Conservation (phyloP, 2,329 filamentous ascomycete species). For the Diaporthe humulicola region DNA sequence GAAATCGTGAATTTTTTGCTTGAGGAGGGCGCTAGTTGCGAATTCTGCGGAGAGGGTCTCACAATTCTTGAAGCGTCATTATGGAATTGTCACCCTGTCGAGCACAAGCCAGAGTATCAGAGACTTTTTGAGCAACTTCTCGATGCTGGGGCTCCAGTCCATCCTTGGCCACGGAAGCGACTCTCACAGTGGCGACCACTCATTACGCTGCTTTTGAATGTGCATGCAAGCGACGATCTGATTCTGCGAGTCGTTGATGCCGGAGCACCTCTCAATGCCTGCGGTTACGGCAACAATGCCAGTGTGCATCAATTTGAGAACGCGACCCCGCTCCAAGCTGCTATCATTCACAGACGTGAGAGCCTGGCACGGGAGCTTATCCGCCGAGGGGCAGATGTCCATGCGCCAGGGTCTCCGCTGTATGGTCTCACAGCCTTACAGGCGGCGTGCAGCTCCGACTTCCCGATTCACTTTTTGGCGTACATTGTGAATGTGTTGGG, state of each 20-base stretch:
- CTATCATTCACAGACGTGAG: background rate
- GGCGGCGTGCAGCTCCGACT: background rate
- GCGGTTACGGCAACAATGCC: background rate
- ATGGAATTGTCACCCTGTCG: no score
- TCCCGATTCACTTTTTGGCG: background rate
- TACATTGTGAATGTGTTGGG: background rate
- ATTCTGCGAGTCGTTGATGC: background rate
- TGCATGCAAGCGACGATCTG: background rate
- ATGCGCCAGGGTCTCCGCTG: background rate
- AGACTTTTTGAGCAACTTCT: background rate
- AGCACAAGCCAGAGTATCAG: background rate
- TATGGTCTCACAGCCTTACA: background rate
- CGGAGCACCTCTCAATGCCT: background rate
- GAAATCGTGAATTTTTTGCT: background rate
- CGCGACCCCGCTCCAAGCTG: background rate
- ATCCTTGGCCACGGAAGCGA: background rate
- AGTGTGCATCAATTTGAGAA: no score
- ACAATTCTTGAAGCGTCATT: background rate
- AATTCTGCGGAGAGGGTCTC: background rate
- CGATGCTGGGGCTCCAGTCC: background rate
- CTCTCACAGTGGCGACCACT: background rate
- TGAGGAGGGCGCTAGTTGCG: background rate
- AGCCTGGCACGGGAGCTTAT: background rate
- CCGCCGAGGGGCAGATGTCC: background rate
- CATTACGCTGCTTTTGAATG: background rate